Base-by-base conservation (phyloP, 768 basidiomycete species). In the Multifurca ochricompacta region DNA sequence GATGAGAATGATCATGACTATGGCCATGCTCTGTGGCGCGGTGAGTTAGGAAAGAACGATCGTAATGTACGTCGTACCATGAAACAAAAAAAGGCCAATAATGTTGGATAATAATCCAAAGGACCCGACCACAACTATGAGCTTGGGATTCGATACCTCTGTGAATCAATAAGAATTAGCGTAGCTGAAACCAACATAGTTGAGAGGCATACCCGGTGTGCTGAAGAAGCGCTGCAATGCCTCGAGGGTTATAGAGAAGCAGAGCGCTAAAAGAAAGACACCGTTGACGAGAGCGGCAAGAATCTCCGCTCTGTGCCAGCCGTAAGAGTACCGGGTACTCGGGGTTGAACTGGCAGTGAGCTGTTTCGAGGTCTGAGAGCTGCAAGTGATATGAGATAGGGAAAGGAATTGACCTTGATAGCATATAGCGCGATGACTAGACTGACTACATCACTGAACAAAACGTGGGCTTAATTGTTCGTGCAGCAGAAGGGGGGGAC, bases 301-400 rank as follows among this genome's bases (percentile, higher is more conserved):
- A 58, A 96, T 94, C 66, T 96, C 94, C 16, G 96, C 96, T 58
- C 96, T 78, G 69, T 98, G 94, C 95, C 94, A 98, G n/a, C 94
- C 95, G 67, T 98, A 98, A 4, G 95, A 92, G 69, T 96, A 96
- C 46, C 83, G 79, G 27, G 86, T 78, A 69, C 86, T 80, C 30
- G 71, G 72, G 27, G 79, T 70, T 28, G 73, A 77, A 51, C 75
- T 74, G 32, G 75, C 74, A 32, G 87, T 82, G 51, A 92, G 76
- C 87, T 93, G 61, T 16, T 41, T 10, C 9, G 36, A 64, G 18
- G 61, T 35, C 51, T 50, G 31, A 7, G 27, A 23, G 30, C 16
- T 48, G 27, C 50, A 48, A 41, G 21, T 40, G 53, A 25, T 21
- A 45, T 36, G 60, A 57, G 48, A 39, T 25, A 9, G 51, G 28